phyloP scores from a whole-genome alignment of 257 asterid genomes.

The Leonotis leonurus region DNA sequence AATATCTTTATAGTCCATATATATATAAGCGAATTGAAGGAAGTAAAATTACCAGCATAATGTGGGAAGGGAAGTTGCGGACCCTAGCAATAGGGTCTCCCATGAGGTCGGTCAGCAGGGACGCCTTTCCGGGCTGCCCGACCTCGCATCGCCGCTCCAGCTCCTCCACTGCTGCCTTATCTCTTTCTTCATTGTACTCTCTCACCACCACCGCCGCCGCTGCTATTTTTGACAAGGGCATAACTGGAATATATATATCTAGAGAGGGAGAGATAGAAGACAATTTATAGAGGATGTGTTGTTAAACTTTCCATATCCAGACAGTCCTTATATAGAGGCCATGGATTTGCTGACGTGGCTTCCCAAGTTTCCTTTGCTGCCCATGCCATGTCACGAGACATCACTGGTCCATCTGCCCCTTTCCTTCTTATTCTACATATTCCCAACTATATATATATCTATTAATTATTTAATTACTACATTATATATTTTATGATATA shows the following conservation, averaged over 20 bases:
- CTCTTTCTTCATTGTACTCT: slow-evolving; percentile 37
- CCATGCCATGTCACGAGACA: slow-evolving; percentile 19
- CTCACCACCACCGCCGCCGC: slow-evolving; percentile 58
- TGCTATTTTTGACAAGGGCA: slow-evolving; percentile 41
- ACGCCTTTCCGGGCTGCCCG: slow-evolving; percentile 57
- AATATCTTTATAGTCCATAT: too few species aligned
- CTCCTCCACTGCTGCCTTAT: slow-evolving; percentile 70
- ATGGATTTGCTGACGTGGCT: slow-evolving; percentile 33
- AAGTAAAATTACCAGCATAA: slow-evolving; percentile 91
- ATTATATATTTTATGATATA: too few species aligned
- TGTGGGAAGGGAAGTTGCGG: slow-evolving; percentile 42
- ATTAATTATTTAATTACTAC: too few species aligned
- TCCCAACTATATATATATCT: too few species aligned
- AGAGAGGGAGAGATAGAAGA: neutral
- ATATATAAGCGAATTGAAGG: too few species aligned
- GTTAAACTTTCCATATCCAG: too few species aligned
- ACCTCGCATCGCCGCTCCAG: slow-evolving; percentile 73
- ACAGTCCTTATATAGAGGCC: slow-evolving; percentile 25
- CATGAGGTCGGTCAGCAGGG: slow-evolving; percentile 68
- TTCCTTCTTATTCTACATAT: slow-evolving; percentile 12
- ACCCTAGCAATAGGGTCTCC: slow-evolving; percentile 79
- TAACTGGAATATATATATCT: too few species aligned
- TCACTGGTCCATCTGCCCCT: slow-evolving; percentile 19
- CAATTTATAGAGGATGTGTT: too few species aligned
- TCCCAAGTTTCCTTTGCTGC: slow-evolving; percentile 18